Evolutionary conservation across 306 rosid species (phyloP), one percentile per base, ranked within the genome.

Genomic region (Nissolia schottii): DNA sequence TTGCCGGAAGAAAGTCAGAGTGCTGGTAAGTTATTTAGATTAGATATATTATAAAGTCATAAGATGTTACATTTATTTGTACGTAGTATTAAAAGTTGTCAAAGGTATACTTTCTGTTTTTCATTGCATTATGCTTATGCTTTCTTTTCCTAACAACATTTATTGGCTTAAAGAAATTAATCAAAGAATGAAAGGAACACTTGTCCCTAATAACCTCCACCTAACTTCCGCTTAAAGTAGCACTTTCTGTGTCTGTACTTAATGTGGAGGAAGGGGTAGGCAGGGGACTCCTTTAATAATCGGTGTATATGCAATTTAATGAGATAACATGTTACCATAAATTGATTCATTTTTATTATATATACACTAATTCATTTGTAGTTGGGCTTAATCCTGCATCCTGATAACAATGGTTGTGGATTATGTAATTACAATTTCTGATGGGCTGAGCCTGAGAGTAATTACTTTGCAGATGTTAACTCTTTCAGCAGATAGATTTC

Each of bases 401-500:
- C 14, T 67, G 23, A 23, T 45, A 18, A 7, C 2, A n/a, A 8
- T n/a, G n/a, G n/a, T n/a, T n/a, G n/a, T n/a, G n/a, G 31, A 14
- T 25, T 43, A 71, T 64, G 23, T 59, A 45, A 31, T 58, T 20
- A 6, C 16, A n/a, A 22, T 29, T 54, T 13, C 38, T 70, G 63
- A 80, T 38, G 50, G 40, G 67, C 1, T 14, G 27, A 57, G 54
- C n/a, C n/a, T n/a, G n/a, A n/a, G n/a, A n/a, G n/a, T n/a, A 28
- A 22, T 16, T 32, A 28, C 24, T 38, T 60, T 75, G 64, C 90
- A 95, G 99, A 95, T 95, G 99, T 75, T 95, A 71, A 95, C 97
- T 66, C 76, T 84, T 16, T 92, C 99, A 3, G 66, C 88, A 0
- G 99, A 95, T 45, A 88, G 99, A 88, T 95, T 95, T 78, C 92